Conservation (phyloP, 2,329 filamentous ascomycete species). For the Pestalotiopsis sp. region DNA sequence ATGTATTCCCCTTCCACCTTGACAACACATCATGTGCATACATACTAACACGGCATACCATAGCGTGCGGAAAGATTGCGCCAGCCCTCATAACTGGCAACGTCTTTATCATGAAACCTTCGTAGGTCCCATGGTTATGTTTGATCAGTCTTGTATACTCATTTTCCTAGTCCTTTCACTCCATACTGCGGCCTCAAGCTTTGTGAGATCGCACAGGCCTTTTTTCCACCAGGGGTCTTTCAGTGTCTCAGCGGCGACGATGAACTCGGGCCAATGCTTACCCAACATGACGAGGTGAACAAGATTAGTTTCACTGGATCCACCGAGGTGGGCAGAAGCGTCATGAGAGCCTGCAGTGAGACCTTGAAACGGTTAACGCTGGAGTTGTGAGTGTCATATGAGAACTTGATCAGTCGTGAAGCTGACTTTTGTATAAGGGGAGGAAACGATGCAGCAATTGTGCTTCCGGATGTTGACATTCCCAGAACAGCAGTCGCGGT, state of each 20-base stretch:
- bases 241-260: slow-evolving; percentile 47
- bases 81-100: slow-evolving; percentile 49
- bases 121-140: slow-evolving; percentile 17
- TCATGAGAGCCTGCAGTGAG: slow-evolving; percentile 52
- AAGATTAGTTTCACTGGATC: slow-evolving; percentile 48
- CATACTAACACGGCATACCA: neutral
- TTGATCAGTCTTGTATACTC: neutral
- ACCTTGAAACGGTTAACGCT: slow-evolving; percentile 36
- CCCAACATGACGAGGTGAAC: neutral
- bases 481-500: neutral
- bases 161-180: slow-evolving; percentile 36
- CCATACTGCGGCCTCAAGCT: slow-evolving; percentile 43
- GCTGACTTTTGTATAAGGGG: slow-evolving; percentile 29
- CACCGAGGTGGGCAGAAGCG: slow-evolving; percentile 56
- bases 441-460: slow-evolving; percentile 57
- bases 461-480: slow-evolving; percentile 51
- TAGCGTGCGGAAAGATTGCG: slow-evolving; percentile 39
- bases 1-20: slow-evolving; percentile 26
- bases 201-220: slow-evolving; percentile 39
- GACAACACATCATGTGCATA: slow-evolving; percentile 26
- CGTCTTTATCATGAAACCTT: slow-evolving; percentile 50
- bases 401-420: neutral
- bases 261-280: slow-evolving; percentile 38
- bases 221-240: slow-evolving; percentile 47
- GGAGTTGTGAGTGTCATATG: neutral